phyloP scores from a whole-genome alignment of 2,329 filamentous ascomycete genomes.

The Clarireedia sp. region DNA sequence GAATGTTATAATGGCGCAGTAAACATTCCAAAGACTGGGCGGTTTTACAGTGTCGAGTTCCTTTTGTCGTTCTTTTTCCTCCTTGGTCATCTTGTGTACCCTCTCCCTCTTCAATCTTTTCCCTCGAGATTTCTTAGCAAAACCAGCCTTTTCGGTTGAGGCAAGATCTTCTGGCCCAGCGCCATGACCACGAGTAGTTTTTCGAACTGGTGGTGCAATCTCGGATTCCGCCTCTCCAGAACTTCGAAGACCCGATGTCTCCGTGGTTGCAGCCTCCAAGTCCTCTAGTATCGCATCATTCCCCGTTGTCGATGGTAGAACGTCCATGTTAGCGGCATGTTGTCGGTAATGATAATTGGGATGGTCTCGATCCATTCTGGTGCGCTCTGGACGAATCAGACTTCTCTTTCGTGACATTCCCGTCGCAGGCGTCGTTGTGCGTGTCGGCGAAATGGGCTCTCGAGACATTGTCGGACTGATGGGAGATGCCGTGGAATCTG shows the following conservation, averaged over 20 bases:
- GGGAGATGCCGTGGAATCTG: constrained; percentile 48
- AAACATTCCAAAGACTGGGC: constrained; percentile 88
- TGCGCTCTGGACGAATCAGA: constrained; percentile 81
- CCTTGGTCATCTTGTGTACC: constrained; percentile 59
- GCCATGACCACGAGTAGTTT: constrained; percentile 15
- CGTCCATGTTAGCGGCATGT: constrained; percentile 88
- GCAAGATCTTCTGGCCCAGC: constrained; percentile 19
- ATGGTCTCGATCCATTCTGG: constrained; percentile 75
- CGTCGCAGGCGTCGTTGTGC: constrained; percentile 25
- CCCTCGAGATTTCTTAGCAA: constrained; percentile 23
- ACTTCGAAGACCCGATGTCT: constrained; percentile 26
- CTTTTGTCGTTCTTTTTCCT: constrained; percentile 49
- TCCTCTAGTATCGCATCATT: constrained; percentile 83
- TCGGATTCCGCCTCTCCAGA: constrained; percentile 28
- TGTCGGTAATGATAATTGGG: constrained; percentile 95
- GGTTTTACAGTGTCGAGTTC: constrained; percentile 60
- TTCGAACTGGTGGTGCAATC: constrained; percentile 20
- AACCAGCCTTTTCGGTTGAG: constrained; percentile 19
- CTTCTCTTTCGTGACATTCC: constrained; percentile 67
- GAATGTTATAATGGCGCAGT: constrained; percentile 89
- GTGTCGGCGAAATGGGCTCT: constrained; percentile 34
- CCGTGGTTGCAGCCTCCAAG: constrained; percentile 44
- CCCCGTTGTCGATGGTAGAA: constrained; percentile 83
- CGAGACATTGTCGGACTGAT: constrained; percentile 39
- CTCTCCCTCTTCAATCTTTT: constrained; percentile 33